Percentiles rank a stretch among this genome's conserved stretches.
Evolutionary conservation across 768 basidiomycete species (phyloP).

Genomic region (Kwoniella sp.): DNA sequence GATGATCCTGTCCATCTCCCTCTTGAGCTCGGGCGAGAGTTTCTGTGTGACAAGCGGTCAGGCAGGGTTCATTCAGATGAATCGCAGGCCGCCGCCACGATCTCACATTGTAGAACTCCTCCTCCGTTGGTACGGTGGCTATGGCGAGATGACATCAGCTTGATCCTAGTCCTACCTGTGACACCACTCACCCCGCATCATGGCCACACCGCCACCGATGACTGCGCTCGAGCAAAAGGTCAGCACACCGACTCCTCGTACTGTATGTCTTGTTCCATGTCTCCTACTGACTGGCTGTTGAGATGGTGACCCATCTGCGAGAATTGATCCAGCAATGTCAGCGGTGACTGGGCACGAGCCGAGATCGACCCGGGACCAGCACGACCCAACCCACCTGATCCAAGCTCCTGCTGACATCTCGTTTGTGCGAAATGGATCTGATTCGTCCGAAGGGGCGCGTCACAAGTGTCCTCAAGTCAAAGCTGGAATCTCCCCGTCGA

Average conservation of each 20-base stretch:
- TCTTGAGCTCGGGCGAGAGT: constrained; percentile 46
- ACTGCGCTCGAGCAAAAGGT: background rate
- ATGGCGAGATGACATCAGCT: background rate
- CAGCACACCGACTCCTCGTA: background rate
- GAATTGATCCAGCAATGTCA: background rate
- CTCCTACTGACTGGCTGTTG: constrained; percentile 18
- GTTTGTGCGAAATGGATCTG: background rate
- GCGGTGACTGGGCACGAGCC: too few relatives aligned
- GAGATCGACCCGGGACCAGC: too few relatives aligned
- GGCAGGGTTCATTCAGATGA: background rate
- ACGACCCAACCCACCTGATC: constrained; percentile 3
- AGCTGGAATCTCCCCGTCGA: too few relatives aligned
- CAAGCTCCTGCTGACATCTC: constrained; percentile 13
- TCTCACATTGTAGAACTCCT: constrained; percentile 47
- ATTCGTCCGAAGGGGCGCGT: too few relatives aligned
- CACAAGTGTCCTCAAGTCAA: too few relatives aligned
- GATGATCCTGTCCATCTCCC: constrained; percentile 41
- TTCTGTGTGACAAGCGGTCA: constrained; percentile 19
- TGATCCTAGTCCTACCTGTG: background rate
- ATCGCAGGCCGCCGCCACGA: background rate
- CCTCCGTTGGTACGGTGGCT: constrained; percentile 44
- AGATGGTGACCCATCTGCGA: constrained; percentile 19
- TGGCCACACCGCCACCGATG: constrained; percentile 34
- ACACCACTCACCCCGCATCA: constrained; percentile 39
- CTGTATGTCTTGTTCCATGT: background rate